Evolutionary conservation across 495 filamentous ascomycete genomes (phyloP).

Genomic region (Penicillium samsonianum): DNA sequence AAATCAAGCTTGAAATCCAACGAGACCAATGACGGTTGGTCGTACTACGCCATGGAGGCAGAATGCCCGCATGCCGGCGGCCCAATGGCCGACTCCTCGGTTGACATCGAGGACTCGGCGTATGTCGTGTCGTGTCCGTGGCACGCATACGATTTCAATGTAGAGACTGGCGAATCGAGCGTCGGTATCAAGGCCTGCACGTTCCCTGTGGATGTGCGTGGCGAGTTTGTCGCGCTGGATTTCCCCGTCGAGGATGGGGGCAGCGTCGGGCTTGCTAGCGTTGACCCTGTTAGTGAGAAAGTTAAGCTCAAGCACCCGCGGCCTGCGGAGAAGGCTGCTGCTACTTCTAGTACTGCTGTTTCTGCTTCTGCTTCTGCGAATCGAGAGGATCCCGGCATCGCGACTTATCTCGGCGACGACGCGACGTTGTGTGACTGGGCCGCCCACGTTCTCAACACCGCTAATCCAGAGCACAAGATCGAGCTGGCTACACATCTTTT

Average conservation of each 20-base stretch:
- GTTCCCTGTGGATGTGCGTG: slow-evolving; percentile 46
- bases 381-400: slow-evolving; percentile 22
- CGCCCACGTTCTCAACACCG: slow-evolving; percentile 51
- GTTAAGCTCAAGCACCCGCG: slow-evolving; percentile 49
- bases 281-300: slow-evolving; percentile 53
- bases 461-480: slow-evolving; percentile 55
- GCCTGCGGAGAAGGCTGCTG: slow-evolving; percentile 20
- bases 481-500: slow-evolving; percentile 53
- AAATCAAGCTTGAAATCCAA: slow-evolving; percentile 32
- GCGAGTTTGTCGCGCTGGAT: slow-evolving; percentile 37
- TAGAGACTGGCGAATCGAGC: slow-evolving; percentile 57
- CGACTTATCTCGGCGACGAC: slow-evolving; percentile 43
- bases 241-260: slow-evolving; percentile 27
- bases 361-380: slow-evolving; percentile 5
- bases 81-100: slow-evolving; percentile 50
- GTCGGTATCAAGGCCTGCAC: slow-evolving; percentile 56
- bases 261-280: slow-evolving; percentile 29
- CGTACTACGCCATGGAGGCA: slow-evolving; percentile 56
- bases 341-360: background rate
- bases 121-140: slow-evolving; percentile 57
- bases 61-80: slow-evolving; percentile 56
- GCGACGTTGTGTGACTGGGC: slow-evolving; percentile 55
- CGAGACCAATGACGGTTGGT: slow-evolving; percentile 46
- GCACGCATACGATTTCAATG: slow-evolving; percentile 60
- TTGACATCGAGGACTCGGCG: slow-evolving; percentile 56